These are phyloP conservation scores for Stropharia rugosoannulata DNA, from an alignment of 768 basidiomycete species.

Conservation along the genomic window DNA sequence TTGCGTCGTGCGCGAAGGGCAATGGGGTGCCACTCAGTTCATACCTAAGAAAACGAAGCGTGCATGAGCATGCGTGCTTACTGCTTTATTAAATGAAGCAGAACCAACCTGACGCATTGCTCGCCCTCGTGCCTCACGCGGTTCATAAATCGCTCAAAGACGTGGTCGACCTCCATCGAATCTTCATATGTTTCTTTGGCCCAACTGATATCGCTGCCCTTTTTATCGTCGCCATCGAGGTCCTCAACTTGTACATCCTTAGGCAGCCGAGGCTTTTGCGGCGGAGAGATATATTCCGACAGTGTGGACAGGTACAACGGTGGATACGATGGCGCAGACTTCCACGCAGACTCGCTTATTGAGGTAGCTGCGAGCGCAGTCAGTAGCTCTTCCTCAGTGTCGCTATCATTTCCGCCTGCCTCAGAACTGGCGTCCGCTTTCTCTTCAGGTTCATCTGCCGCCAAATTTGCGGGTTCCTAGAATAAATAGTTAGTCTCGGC, in stretches of 20 bases:
- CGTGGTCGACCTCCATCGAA: constrained; percentile 73
- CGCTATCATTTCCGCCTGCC: constrained; percentile 30
- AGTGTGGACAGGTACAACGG: constrained; percentile 74
- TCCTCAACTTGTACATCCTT: constrained; percentile 44
- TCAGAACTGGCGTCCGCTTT: constrained; percentile 9
- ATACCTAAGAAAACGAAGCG: constrained; percentile 51
- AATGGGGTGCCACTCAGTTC: constrained; percentile 84
- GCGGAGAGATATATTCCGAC: constrained; percentile 68
- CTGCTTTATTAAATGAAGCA: not conserved
- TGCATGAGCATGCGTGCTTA: not conserved
- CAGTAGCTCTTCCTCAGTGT: constrained; percentile 46
- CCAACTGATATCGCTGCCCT: constrained; percentile 46
- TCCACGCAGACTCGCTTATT: constrained; percentile 66
- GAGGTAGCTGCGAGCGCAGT: constrained; percentile 57
- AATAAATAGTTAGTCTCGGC: not conserved
- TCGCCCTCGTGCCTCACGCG: constrained; percentile 69
- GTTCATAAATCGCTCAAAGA: constrained; percentile 83
- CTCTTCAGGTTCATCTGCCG: not conserved
- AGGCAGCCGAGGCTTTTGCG: constrained; percentile 46
- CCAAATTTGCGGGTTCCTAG: not conserved
- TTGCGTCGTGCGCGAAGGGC: constrained; percentile 77
- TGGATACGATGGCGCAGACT: constrained; percentile 59
- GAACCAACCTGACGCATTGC: constrained; percentile 82
- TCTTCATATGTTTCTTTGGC: constrained; percentile 78
- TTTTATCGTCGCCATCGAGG: constrained; percentile 24